Evolutionary conservation across 2,329 filamentous ascomycete species (phyloP).

Genomic region (Davidsoniella eucalypti): DNA sequence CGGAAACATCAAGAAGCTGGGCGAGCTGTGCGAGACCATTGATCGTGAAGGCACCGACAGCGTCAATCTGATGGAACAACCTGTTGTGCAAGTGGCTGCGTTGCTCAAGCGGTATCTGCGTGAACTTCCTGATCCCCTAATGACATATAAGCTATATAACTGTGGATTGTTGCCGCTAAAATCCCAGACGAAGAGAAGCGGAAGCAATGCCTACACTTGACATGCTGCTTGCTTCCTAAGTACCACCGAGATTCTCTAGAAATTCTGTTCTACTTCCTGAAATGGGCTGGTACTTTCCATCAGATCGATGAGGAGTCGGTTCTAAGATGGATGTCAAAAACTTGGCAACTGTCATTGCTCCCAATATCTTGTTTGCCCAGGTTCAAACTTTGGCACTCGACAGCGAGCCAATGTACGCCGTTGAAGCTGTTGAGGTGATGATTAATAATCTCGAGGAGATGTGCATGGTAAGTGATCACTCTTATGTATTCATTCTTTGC

Average conservation of each 20-base stretch:
- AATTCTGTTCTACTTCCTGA: constrained; percentile 87
- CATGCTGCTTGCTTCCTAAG: constrained; percentile 85
- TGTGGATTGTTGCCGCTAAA: constrained; percentile 84
- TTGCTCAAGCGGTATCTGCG: constrained; percentile 89
- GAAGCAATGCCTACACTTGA: constrained; percentile 71
- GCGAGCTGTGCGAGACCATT: constrained; percentile 70
- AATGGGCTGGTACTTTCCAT: constrained; percentile 94
- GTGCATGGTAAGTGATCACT: constrained; percentile 62
- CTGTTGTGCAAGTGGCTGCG: constrained; percentile 83
- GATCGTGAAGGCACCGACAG: constrained; percentile 73
- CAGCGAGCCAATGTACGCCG: constrained; percentile 79
- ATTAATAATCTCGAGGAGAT: constrained; percentile 92
- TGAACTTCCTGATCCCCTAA: constrained; percentile 81
- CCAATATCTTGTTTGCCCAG: constrained; percentile 72
- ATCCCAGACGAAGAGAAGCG: constrained; percentile 68
- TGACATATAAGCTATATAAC: constrained; percentile 86
- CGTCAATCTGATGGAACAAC: constrained; percentile 74
- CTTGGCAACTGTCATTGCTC: constrained; percentile 89
- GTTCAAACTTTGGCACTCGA: constrained; percentile 53
- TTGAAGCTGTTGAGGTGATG: constrained; percentile 79
- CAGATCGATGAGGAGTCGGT: constrained; percentile 93
- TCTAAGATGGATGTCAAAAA: constrained; percentile 99
- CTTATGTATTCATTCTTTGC: neutral
- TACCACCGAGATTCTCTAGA: constrained; percentile 86
- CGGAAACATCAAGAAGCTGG: constrained; percentile 88